phyloP scores from a whole-genome alignment of 108 stramenopile genomes.

The Aurantiochytrium sp. region DNA sequence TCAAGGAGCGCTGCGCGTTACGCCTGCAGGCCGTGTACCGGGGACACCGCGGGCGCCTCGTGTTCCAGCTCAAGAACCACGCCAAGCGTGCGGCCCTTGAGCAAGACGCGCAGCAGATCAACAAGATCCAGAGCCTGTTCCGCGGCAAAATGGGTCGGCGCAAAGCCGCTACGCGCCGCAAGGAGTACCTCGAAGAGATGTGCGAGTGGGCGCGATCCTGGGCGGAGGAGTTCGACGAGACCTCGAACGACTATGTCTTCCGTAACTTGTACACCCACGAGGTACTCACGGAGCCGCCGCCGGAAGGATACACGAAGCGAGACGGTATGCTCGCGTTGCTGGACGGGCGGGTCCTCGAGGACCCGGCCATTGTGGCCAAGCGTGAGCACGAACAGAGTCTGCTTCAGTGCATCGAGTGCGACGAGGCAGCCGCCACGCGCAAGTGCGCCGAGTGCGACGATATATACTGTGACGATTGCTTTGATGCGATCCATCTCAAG shows the following conservation, averaged over 20 bases:
- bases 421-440: not conserved
- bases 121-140: not conserved
- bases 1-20: not conserved
- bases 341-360: conserved; percentile 5
- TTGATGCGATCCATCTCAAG: not conserved
- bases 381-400: not conserved
- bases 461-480: conserved; percentile 13
- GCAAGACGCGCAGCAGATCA: not conserved
- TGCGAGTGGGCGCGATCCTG: not conserved
- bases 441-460: conserved; percentile 13
- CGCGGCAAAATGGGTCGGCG: not conserved
- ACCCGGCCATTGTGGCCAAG: not conserved
- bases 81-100: not conserved
- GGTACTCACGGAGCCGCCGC: not conserved
- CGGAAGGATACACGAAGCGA: not conserved
- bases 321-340: not conserved
- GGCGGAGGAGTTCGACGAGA: not conserved
- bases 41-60: conserved; percentile 1
- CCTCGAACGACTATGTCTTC: not conserved
- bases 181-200: conserved; percentile 15
- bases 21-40: not conserved
- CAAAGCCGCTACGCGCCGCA: not conserved
- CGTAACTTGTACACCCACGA: not conserved
- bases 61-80: not conserved
- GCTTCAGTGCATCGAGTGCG: conserved; percentile 3